Conservation (phyloP, 257 asterid species). For the Mentha longifolia region DNA sequence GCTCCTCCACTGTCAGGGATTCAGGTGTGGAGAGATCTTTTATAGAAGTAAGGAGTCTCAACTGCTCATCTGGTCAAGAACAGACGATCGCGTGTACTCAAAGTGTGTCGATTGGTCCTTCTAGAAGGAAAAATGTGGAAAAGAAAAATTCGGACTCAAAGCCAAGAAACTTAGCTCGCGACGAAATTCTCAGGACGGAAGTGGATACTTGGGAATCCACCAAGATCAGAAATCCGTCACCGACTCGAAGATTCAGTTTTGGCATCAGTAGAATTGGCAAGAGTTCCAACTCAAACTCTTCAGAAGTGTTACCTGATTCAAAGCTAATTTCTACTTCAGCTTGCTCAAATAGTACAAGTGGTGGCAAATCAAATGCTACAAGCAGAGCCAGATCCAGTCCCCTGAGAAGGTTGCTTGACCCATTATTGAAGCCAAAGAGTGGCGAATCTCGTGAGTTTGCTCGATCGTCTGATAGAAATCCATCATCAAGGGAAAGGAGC, state of each 20-base stretch:
- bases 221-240: slow-evolving; percentile 61
- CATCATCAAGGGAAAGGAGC: slow-evolving; percentile 33
- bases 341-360: slow-evolving; percentile 33
- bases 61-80: slow-evolving; percentile 29
- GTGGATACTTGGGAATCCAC: slow-evolving; percentile 35
- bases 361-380: slow-evolving; percentile 47
- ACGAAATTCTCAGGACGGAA: slow-evolving; percentile 37
- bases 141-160: slow-evolving; percentile 38
- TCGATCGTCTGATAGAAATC: slow-evolving; percentile 37
- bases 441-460: slow-evolving; percentile 40
- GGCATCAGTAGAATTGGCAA: slow-evolving; percentile 50
- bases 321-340: slow-evolving; percentile 36
- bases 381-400: slow-evolving; percentile 71
- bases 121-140: slow-evolving; percentile 39
- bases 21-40: slow-evolving; percentile 29
- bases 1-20: slow-evolving; percentile 10
- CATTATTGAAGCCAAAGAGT: slow-evolving; percentile 65
- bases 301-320: slow-evolving; percentile 34
- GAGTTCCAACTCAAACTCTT: slow-evolving; percentile 47
- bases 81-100: slow-evolving; percentile 30
- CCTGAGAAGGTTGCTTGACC: slow-evolving; percentile 76
- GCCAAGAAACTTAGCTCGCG: slow-evolving; percentile 30
- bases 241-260: slow-evolving; percentile 56
- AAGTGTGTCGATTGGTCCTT: slow-evolving; percentile 37
- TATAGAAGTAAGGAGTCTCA: slow-evolving; percentile 17